Evolutionary conservation across 495 filamentous ascomycete genomes (phyloP), one percentile per base, ranked within the genome.

Genomic region (Lasiosphaeria miniovina): DNA sequence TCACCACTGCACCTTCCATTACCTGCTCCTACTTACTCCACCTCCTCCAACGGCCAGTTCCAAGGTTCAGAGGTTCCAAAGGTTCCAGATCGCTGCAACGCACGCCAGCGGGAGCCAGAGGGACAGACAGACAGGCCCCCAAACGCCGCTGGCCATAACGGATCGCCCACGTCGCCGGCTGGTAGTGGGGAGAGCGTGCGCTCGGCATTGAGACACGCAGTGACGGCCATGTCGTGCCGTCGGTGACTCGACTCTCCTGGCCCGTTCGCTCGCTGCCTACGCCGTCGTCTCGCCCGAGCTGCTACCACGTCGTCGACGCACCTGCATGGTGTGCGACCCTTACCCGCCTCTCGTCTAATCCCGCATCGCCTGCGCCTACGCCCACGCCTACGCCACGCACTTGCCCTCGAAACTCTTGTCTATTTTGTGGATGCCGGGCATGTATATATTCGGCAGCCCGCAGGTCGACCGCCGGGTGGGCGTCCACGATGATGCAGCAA

Each of bases 401-500:
- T 24, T 24, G 24, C 24, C 24, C 24, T 24, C 24, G 24, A 24
- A 24, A 24, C 24, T 24, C 24, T 24, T 24, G 24, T 24, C 24
- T 24, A 24, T 24, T 24, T 61, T 54, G 31, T 36, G 54, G 43
- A 52, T 43, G 49, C 55, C 54, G 62, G 52, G 57, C 65, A 66
- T 71, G 61, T 62, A 65, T 66, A 67, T 70, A 69, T 72, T 67
- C 60, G 65, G 61, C 65, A 69, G 64, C 54, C 61, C 66, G 48
- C 62, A 59, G 52, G 57, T 46, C 64, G 50, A 49, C 51, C 58
- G 59, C 62, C 61, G 57, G 54, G 49, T 33, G 52, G 64, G 43
- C 54, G 45, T 34, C 15, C 41, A n/a, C 32, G 54, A 31, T 58
- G 58, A 59, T 61, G 57, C 55, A 32, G 53, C 36, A 57, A 32